phyloP scores from a whole-genome alignment of 73 alveolate species.

The Tetrahymena thermophila region DNA sequence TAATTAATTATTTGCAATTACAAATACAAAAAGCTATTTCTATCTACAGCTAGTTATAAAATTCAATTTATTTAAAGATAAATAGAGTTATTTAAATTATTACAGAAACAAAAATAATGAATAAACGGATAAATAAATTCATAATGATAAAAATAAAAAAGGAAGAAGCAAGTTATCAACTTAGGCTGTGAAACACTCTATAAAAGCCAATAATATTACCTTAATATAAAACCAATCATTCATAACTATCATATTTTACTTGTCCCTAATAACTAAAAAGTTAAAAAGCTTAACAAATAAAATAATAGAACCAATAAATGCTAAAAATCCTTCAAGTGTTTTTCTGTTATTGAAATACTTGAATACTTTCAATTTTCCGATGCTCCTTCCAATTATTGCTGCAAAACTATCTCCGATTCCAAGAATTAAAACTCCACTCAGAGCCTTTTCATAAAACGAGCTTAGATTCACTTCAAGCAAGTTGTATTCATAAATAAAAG shows the following conservation, averaged over 20 bases:
- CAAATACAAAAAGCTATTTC: background rate
- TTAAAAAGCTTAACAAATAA: background rate
- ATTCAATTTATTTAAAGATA: too few species aligned
- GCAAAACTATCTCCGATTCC: background rate
- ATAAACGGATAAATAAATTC: background rate
- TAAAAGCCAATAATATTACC: background rate
- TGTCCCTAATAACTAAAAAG: background rate
- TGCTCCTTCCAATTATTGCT: background rate
- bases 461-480: background rate
- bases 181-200: background rate
- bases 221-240: background rate
- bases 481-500: background rate
- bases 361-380: background rate
- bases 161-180: background rate
- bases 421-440: background rate
- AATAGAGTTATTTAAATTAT: too few species aligned
- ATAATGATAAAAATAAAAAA: background rate
- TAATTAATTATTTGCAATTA: background rate
- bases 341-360: background rate
- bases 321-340: background rate
- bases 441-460: background rate
- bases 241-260: background rate
- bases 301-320: background rate
- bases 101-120: too few species aligned
- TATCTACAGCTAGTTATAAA: too few species aligned